These are phyloP conservation scores for Agaricus bisporus DNA, from an alignment of 768 basidiomycete species.

Conservation along the genomic window DNA sequence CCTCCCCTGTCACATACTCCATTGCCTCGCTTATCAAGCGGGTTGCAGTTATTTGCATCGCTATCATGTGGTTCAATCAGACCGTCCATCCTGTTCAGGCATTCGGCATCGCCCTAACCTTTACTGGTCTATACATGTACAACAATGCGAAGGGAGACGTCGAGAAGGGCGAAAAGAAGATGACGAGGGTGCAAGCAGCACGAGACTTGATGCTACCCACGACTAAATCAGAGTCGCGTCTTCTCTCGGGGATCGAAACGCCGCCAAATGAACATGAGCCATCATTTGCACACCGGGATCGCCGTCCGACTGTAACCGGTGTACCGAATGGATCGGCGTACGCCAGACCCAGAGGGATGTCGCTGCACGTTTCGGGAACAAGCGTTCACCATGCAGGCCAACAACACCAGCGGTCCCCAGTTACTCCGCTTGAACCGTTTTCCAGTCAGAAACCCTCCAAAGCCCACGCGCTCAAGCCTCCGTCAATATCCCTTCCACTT, in stretches of 20 bases:
- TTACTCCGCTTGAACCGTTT: conserved; percentile 3
- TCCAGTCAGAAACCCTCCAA: background rate
- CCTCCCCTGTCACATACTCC: conserved; percentile 97
- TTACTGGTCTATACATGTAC: conserved; percentile 91
- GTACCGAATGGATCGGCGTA: conserved; percentile 20
- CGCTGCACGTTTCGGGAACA: conserved; percentile 13
- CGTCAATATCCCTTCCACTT: conserved; percentile 9
- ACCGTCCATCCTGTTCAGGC: conserved; percentile 78
- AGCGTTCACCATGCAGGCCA: background rate
- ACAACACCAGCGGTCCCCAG: conserved; percentile 10
- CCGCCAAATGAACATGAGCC: conserved; percentile 22
- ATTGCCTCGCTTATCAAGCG: conserved; percentile 98
- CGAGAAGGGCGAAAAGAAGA: conserved; percentile 86
- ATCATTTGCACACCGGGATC: background rate
- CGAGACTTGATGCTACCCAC: conserved; percentile 64
- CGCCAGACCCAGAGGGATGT: conserved; percentile 30
- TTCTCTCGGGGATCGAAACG: conserved; percentile 38
- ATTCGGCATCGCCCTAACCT: conserved; percentile 86
- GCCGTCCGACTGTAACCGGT: background rate
- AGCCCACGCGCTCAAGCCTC: background rate
- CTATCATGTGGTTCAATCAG: conserved; percentile 95
- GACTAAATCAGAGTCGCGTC: conserved; percentile 52
- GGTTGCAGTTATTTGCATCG: conserved; percentile 96
- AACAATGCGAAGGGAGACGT: conserved; percentile 92
- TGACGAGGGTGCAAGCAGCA: conserved; percentile 70